Base-by-base conservation (phyloP, 208 protist genomes). In the Porcisia hertigi region DNA sequence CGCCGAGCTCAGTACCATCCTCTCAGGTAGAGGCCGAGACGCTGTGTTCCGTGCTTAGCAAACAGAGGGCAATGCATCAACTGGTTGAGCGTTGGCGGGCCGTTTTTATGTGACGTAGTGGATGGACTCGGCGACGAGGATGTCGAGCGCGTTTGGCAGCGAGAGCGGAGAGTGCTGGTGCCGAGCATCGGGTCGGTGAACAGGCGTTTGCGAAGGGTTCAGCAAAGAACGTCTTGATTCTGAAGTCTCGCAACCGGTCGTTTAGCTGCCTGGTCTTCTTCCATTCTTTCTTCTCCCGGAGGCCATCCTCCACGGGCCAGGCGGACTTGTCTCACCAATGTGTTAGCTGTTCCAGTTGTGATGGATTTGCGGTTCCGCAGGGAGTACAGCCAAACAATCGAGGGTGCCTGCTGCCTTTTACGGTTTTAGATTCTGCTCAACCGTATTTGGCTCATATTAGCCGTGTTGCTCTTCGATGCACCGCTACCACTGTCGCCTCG, bases 121-220 rank as follows among this genome's bases (percentile, higher is more conserved):
- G 78, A 82, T 53, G 52, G 55, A 36, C 47, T 82, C 16, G 66
- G 64, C 1, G 72, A 82, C 20, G 78, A 77, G 63, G 73, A 82
- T 20, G 62, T 82, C 0, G 78, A 82, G 45, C 69, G 45, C 39
- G 60, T 78, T 23, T 82, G 78, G 78, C 72, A 66, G 11, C 69
- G 41, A 47, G 78, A 82, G 57, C 73, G 73, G 39, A 53, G 20
- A n/a, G 54, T 43, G 20, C 49, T 81, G 49, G 58, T 67, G 58
- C 71, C 23, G 7, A 49, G 34, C 11, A 81, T 81, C 45, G 1
- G 18, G 12, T 59, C 16, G 0, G 47, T 81, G 55, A 71, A 43
- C 41, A 58, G 45, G 14, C 70, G 77, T 47, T 36, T 81, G 23
- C 77, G 45, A 55, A 64, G 36, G n/a, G 57, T 81, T 36, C 55